These are phyloP conservation scores for Trichoderma virens DNA, from an alignment of 495 filamentous ascomycete species.

Conservation along the genomic window DNA sequence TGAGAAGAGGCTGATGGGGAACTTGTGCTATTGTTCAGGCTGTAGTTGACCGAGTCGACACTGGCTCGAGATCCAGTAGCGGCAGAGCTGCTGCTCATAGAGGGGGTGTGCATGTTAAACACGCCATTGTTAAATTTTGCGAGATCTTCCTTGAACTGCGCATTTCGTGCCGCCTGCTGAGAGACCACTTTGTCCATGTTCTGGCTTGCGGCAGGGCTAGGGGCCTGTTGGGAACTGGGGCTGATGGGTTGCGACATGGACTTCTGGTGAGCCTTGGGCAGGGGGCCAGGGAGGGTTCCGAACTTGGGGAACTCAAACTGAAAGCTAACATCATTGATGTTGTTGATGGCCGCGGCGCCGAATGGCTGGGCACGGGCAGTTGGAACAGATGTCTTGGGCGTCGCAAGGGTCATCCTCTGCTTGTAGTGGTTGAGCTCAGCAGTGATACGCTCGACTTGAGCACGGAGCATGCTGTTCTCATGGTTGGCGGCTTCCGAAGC, in stretches of 20 bases:
- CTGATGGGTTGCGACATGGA: constrained; percentile 22
- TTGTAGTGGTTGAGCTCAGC: constrained; percentile 83
- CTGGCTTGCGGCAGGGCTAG: background rate
- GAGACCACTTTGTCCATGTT: background rate
- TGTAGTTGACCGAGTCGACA: constrained; percentile 49
- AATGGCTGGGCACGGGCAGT: constrained; percentile 24
- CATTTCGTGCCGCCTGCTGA: background rate
- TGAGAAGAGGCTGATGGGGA: constrained; percentile 61
- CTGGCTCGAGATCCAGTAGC: constrained; percentile 46
- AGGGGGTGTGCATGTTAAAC: constrained; percentile 25
- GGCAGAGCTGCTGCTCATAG: constrained; percentile 25
- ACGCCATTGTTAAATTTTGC: constrained; percentile 17
- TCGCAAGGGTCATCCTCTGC: constrained; percentile 64
- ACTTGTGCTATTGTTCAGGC: constrained; percentile 31
- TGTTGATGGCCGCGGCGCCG: constrained; percentile 47
- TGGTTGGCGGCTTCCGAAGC: constrained; percentile 72
- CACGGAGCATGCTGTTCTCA: constrained; percentile 77
- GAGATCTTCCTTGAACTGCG: constrained; percentile 25
- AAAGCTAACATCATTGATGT: constrained; percentile 66
- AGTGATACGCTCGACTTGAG: constrained; percentile 80
- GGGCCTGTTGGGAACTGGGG: constrained; percentile 20
- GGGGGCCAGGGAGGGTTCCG: constrained; percentile 61
- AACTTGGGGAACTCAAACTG: constrained; percentile 91
- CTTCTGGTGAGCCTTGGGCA: constrained; percentile 34
- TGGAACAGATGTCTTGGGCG: constrained; percentile 10